Evolutionary conservation across 2,329 filamentous ascomycete species (phyloP).

Genomic region (Sclerotinia trifoliorum): DNA sequence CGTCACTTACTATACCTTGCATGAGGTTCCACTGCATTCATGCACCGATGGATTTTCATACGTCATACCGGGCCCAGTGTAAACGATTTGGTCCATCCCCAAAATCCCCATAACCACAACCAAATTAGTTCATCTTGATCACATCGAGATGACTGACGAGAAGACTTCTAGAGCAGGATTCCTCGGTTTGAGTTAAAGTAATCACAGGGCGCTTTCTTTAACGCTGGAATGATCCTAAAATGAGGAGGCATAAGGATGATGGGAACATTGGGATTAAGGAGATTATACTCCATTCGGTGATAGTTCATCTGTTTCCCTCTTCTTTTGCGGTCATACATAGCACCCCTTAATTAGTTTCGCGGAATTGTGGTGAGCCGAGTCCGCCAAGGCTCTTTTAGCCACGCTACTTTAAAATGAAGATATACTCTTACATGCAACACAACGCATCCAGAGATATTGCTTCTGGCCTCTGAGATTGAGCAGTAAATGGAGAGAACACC

Average conservation of each 20-base stretch:
- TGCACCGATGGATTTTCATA: conserved; percentile 1
- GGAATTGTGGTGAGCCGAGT: not conserved
- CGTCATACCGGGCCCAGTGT: conserved; percentile 20
- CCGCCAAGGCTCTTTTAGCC: not conserved
- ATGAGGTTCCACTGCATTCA: conserved; percentile 16
- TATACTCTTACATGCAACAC: not conserved
- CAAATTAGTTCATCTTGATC: conserved; percentile 12
- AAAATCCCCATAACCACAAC: conserved; percentile 13
- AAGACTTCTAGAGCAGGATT: not conserved
- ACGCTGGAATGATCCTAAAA: not conserved
- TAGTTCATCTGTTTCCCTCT: not conserved
- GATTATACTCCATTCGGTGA: not conserved
- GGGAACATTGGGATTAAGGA: not conserved
- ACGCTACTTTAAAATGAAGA: not conserved
- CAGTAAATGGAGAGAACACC: not conserved
- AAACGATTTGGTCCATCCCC: not conserved
- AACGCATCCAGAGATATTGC: not conserved
- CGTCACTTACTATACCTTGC: conserved; percentile 1
- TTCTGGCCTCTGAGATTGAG: not conserved
- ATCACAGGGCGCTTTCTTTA: not conserved
- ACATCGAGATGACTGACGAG: not conserved
- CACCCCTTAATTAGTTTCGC: not conserved
- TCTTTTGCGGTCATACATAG: no score
- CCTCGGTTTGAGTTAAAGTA: not conserved
- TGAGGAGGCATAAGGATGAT: not conserved